phyloP scores from a whole-genome alignment of 2,329 filamentous ascomycete species.

The Cladosporium sp. region DNA sequence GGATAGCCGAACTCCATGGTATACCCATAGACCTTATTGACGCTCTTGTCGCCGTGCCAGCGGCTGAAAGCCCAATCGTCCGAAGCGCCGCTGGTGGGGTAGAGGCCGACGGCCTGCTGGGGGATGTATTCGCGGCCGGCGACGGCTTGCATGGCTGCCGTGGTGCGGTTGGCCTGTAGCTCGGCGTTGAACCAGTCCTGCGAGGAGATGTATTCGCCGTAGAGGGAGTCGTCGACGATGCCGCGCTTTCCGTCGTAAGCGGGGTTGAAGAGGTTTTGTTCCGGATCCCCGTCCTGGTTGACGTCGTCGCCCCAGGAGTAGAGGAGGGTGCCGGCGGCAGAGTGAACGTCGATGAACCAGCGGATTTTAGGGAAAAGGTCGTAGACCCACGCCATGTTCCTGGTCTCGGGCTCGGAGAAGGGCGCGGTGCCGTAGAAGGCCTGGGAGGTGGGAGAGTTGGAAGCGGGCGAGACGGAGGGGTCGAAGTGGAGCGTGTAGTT shows the following conservation, averaged over 20 bases:
- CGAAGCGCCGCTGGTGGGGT: constrained; percentile 35
- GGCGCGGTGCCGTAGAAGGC: constrained; percentile 50
- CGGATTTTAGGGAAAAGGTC: constrained; percentile 47
- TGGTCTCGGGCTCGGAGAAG: constrained; percentile 55
- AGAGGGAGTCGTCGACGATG: constrained; percentile 50
- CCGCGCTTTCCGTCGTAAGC: constrained; percentile 52
- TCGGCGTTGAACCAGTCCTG: constrained; percentile 33
- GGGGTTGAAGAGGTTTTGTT: constrained; percentile 51
- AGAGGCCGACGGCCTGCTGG: constrained; percentile 34
- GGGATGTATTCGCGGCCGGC: constrained; percentile 33
- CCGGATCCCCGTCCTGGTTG: constrained; percentile 42
- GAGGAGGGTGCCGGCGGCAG: constrained; percentile 48
- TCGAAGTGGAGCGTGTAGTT: constrained; percentile 48
- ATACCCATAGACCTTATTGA: constrained; percentile 38
- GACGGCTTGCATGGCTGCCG: constrained; percentile 35
- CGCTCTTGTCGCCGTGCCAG: constrained; percentile 32
- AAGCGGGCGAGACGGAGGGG: constrained; percentile 36
- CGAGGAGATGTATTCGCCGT: constrained; percentile 39
- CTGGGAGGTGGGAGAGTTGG: constrained; percentile 42
- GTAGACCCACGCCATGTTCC: constrained; percentile 52
- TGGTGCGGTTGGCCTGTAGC: constrained; percentile 31
- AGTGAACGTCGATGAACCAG: constrained; percentile 59
- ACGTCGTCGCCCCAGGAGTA: constrained; percentile 57
- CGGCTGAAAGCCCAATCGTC: constrained; percentile 39
- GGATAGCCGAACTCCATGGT: constrained; percentile 38